These are phyloP conservation scores for Trypanosoma avium DNA, from an alignment of 208 protist species.

Conservation along the genomic window DNA sequence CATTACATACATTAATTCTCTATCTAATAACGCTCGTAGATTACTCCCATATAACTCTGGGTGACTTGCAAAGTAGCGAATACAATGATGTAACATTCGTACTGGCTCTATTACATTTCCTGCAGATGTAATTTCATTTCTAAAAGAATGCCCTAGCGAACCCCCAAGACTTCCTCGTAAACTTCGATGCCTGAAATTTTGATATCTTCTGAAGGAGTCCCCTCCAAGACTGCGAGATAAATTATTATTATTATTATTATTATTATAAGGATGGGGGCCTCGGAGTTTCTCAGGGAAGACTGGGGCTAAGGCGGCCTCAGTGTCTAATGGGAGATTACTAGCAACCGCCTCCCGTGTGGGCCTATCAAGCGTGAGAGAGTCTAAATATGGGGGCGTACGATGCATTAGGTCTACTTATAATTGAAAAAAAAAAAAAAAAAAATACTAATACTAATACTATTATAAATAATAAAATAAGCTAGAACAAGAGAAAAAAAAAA, in stretches of 20 bases:
- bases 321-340: background rate
- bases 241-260: too few species aligned
- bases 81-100: constrained; percentile 70
- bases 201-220: too few species aligned
- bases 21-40: constrained; percentile 58
- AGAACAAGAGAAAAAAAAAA: background rate
- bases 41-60: constrained; percentile 81
- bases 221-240: too few species aligned
- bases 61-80: constrained; percentile 71
- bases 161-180: too few species aligned
- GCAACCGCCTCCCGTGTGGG: background rate
- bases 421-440: background rate
- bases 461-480: too few species aligned
- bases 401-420: constrained; percentile 15
- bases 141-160: too few species aligned
- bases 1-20: constrained; percentile 77
- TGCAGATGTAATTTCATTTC: too few species aligned
- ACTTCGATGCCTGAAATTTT: too few species aligned
- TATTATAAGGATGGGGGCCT: too few species aligned
- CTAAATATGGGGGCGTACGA: constrained; percentile 3
- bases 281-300: background rate
- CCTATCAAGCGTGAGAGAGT: background rate
- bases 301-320: background rate
- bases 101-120: constrained; percentile 68
- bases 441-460: too few species aligned